Evolutionary conservation across 78 protist species (phyloP), one percentile per base, ranked within the genome.

Genomic region (Polysphondylium violaceum): DNA sequence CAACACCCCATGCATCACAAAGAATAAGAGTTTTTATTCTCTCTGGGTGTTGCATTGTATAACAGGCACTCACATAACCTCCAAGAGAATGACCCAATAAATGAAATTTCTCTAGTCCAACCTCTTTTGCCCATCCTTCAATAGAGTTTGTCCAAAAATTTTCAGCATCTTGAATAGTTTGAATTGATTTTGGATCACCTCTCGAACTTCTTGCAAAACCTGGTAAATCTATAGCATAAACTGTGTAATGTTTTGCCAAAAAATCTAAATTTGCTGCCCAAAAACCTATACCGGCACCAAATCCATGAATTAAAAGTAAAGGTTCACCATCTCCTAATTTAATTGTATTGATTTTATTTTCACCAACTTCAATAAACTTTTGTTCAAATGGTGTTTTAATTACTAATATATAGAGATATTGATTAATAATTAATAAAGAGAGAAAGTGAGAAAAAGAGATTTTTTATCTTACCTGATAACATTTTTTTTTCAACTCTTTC

Each of bases 191-290:
- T 43, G 69, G 23, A 41, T 68, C 69, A 0, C 85, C 85, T 67
- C 93, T 65, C 7, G 93, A 87, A 3, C 44, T n/a, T 58, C 83
- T 64, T 14, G 81, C 93, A 87, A 87, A 87, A 27, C 93, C 93
- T 3, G 73, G 8, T n/a, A 87, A 55, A 61, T 87, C 93, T 61
- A 87, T 73, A 11, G 75, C 83, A 60, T 73, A 87, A 16, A 87
- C 83, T 29, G 93, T 87, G 60, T 68, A 87, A 60, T 87, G 61
- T 73, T 71, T 14, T 16, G 75, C 38, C 21, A 87, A 23, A n/a
- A 31, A 31, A 58, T 87, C 83, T 36, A 87, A 55, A 76, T 71
- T 73, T 12, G 78, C 76, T 58, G 74, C 38, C 90, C 90, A 83
- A n/a, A 83, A 69, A n/a, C 90, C 90, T 12, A 71, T 16, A 16